phyloP scores from a whole-genome alignment of 1,284 basidiomycete genomes.

The Tylopilus orsonianus region DNA sequence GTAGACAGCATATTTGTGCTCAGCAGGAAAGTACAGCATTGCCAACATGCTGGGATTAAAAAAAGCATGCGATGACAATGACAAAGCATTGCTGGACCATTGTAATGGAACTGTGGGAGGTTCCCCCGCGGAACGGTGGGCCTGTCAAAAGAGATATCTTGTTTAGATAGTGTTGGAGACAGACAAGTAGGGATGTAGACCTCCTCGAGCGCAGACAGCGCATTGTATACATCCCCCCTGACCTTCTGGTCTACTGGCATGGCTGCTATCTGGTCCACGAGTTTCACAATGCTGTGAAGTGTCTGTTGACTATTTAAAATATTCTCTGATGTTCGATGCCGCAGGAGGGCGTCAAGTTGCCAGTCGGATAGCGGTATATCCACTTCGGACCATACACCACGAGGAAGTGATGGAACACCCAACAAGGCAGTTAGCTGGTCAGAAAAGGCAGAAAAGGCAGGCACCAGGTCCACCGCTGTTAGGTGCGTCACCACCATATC shows the following conservation, averaged over 20 bases:
- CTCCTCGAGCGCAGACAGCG: slow-evolving; percentile 69
- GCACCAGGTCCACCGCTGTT: slow-evolving; percentile 45
- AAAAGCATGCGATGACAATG: slow-evolving; percentile 85
- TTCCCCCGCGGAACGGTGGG: slow-evolving; percentile 23
- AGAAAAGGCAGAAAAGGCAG: slow-evolving; percentile 71
- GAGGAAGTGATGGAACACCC: slow-evolving; percentile 69
- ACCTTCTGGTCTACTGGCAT: slow-evolving; percentile 88
- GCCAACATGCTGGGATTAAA: slow-evolving; percentile 97
- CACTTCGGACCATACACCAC: slow-evolving; percentile 35
- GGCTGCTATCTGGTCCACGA: slow-evolving; percentile 82
- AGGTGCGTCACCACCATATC: slow-evolving; percentile 36
- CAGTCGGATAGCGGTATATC: slow-evolving; percentile 53
- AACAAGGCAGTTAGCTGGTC: slow-evolving; percentile 77
- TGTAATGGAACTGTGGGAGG: slow-evolving; percentile 53
- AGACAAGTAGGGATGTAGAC: slow-evolving; percentile 43
- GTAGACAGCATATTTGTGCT: slow-evolving; percentile 95
- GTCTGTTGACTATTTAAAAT: slow-evolving; percentile 69
- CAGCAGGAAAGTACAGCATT: slow-evolving; percentile 92
- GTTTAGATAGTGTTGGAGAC: slow-evolving; percentile 9
- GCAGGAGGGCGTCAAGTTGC: slow-evolving; percentile 79
- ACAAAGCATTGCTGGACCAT: slow-evolving; percentile 66
- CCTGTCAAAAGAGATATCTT: slow-evolving; percentile 18
- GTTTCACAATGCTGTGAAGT: slow-evolving; percentile 74
- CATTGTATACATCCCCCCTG: slow-evolving; percentile 64
- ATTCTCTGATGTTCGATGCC: slow-evolving; percentile 74